phyloP scores from a whole-genome alignment of 257 asterid species.

The Penstemon davidsonii region DNA sequence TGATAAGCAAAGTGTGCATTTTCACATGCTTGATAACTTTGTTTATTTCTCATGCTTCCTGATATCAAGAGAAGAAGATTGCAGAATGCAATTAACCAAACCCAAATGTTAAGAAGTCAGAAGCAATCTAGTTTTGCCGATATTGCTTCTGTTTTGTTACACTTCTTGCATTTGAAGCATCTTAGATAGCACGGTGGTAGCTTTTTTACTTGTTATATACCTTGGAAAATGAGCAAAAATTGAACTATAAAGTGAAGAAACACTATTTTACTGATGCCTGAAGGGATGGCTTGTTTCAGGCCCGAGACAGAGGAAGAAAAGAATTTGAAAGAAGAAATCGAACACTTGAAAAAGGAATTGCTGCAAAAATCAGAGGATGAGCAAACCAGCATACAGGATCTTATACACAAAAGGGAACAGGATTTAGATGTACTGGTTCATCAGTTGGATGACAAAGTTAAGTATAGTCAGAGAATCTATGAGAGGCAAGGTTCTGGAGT shows the following conservation, averaged over 20 bases:
- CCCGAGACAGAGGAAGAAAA: constrained; percentile 83
- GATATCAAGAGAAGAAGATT: not conserved
- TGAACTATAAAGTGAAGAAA: not conserved
- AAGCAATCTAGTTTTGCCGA: not conserved
- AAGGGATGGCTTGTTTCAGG: constrained; percentile 50
- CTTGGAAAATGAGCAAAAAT: not conserved
- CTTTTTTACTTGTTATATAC: not conserved
- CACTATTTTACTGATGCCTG: constrained; percentile 27
- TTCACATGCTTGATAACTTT: no score
- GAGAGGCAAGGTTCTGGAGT: constrained; percentile 85
- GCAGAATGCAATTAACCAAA: not conserved
- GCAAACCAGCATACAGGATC: constrained; percentile 41
- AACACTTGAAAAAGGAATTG: constrained; percentile 56
- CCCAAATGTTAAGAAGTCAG: constrained; percentile 11
- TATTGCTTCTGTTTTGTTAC: not conserved
- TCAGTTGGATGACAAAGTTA: constrained; percentile 82
- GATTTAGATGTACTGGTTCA: constrained; percentile 64
- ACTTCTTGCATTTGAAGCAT: constrained; percentile 1
- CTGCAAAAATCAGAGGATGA: constrained; percentile 51
- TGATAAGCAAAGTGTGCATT: not conserved
- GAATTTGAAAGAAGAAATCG: constrained; percentile 75
- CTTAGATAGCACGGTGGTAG: not conserved
- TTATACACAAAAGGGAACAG: constrained; percentile 56
- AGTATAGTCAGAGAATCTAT: constrained; percentile 60
- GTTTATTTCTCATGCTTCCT: constrained; percentile 9